Percentiles rank a stretch among this genome's conserved stretches.
phyloP scores from a whole-genome alignment of 441 rosid genomes.

The Flueggea neowawraea region DNA sequence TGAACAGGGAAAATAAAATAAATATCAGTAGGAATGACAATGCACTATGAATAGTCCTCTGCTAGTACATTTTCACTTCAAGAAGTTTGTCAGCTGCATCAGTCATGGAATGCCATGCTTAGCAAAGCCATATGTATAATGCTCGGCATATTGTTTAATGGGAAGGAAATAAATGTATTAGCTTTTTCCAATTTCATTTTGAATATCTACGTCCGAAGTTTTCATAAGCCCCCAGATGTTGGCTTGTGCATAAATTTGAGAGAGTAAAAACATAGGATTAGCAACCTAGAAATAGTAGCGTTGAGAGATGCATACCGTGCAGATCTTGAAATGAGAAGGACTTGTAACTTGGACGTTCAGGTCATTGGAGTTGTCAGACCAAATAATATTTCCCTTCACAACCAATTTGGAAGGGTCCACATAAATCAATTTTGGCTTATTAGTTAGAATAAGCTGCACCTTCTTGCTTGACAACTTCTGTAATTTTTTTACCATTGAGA shows the following conservation, averaged over 20 bases:
- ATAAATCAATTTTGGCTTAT: slow-evolving; percentile 88
- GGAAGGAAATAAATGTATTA: too few species aligned
- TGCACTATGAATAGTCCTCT: too few species aligned
- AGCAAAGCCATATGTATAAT: too few species aligned
- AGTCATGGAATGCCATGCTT: too few species aligned
- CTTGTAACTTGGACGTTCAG: slow-evolving; percentile 79
- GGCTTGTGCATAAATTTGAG: not conserved
- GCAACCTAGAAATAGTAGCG: not conserved
- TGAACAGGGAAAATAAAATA: not conserved
- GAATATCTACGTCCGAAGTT: too few species aligned
- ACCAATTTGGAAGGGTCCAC: slow-evolving; percentile 90
- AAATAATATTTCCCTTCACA: slow-evolving; percentile 83
- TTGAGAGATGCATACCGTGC: slow-evolving; percentile 55
- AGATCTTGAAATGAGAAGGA: slow-evolving; percentile 85
- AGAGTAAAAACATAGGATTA: not conserved
- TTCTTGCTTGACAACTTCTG: slow-evolving; percentile 92
- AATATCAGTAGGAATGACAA: not conserved
- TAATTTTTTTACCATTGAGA: slow-evolving; percentile 94
- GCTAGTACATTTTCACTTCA: too few species aligned
- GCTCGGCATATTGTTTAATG: too few species aligned
- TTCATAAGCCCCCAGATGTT: too few species aligned
- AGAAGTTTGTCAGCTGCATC: too few species aligned
- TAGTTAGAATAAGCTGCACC: slow-evolving; percentile 97
- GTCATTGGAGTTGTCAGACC: slow-evolving; percentile 92
- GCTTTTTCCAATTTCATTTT: too few species aligned